Evolutionary conservation across 768 basidiomycete species (phyloP).

Genomic region (Boletus bicolor): DNA sequence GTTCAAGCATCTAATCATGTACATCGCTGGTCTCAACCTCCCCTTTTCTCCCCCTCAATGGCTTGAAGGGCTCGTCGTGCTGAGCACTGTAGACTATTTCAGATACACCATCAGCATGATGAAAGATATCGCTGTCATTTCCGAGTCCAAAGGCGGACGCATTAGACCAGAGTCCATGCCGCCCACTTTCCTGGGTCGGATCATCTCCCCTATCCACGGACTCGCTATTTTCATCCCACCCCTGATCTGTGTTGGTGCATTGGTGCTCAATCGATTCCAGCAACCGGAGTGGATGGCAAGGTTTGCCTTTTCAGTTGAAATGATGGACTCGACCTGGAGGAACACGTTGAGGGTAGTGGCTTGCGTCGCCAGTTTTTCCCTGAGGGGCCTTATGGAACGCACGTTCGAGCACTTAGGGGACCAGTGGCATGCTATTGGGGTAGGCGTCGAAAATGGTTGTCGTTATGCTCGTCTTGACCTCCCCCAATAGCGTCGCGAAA

Average conservation of each 20-base stretch:
- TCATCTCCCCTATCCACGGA: constrained; percentile 27
- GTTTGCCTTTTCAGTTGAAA: constrained; percentile 13
- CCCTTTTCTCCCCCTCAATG: constrained; percentile 2
- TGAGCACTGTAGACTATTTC: constrained; percentile 12
- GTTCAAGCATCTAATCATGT: constrained; percentile 5
- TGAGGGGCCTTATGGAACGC: background rate
- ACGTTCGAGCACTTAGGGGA: constrained; percentile 18
- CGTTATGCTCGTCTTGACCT: background rate
- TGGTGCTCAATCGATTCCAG: constrained; percentile 24
- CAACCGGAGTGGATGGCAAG: constrained; percentile 31
- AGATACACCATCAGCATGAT: background rate
- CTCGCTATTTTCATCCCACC: constrained; percentile 19
- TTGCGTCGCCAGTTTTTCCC: constrained; percentile 16
- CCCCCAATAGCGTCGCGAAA: constrained; percentile 26
- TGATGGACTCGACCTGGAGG: constrained; percentile 8
- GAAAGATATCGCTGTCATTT: background rate
- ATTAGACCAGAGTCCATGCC: constrained; percentile 17
- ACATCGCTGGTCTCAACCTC: constrained; percentile 15
- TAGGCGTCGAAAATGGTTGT: background rate
- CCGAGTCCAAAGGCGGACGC: constrained; percentile 14
- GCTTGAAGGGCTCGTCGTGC: constrained; percentile 14
- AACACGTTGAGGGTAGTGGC: constrained; percentile 15
- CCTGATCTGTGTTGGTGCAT: constrained; percentile 21
- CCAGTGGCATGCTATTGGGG: constrained; percentile 30
- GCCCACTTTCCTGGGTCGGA: constrained; percentile 15